Conservation (phyloP, 2,329 filamentous ascomycete species). For the Neonectria ditissima region DNA sequence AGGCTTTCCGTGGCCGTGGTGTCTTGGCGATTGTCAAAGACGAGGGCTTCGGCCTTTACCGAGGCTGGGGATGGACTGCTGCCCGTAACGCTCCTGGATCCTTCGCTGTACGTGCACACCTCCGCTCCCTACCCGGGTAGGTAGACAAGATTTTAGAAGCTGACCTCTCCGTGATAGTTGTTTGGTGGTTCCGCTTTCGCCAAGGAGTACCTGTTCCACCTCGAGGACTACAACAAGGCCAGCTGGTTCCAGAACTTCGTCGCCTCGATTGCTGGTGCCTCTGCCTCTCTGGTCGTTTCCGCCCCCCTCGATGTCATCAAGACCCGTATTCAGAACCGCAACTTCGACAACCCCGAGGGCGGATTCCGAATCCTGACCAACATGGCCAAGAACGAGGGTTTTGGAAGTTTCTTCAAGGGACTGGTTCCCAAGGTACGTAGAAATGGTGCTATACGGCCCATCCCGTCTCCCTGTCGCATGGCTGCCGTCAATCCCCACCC, state of each 20-base stretch:
- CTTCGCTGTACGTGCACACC: slow-evolving; percentile 80
- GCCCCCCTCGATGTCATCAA: slow-evolving; percentile 98
- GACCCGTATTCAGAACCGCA: slow-evolving; percentile 97
- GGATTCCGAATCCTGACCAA: slow-evolving; percentile 91
- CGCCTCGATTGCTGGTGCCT: slow-evolving; percentile 94
- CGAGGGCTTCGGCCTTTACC: slow-evolving; percentile 95
- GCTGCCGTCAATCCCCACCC: slow-evolving; percentile 17
- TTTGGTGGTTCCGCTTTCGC: slow-evolving; percentile 98
- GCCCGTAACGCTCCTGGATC: slow-evolving; percentile 96
- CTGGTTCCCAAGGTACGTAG: slow-evolving; percentile 83
- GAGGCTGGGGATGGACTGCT: slow-evolving; percentile 97
- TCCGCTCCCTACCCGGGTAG: not conserved
- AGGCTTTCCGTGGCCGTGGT: slow-evolving; percentile 94
- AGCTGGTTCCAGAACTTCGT: slow-evolving; percentile 97
- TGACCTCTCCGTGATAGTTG: slow-evolving; percentile 66
- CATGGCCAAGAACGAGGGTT: slow-evolving; percentile 92
- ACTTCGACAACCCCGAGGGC: slow-evolving; percentile 97
- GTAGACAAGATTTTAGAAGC: slow-evolving; percentile 19
- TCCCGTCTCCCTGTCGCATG: slow-evolving; percentile 1
- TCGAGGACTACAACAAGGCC: slow-evolving; percentile 95
- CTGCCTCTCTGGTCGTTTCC: slow-evolving; percentile 95
- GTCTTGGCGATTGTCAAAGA: slow-evolving; percentile 90
- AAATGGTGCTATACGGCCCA: not conserved
- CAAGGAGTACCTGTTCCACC: slow-evolving; percentile 93
- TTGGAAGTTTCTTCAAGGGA: slow-evolving; percentile 95